Conservation (phyloP, 805 yeast genomes). For the Candida dendrica region DNA sequence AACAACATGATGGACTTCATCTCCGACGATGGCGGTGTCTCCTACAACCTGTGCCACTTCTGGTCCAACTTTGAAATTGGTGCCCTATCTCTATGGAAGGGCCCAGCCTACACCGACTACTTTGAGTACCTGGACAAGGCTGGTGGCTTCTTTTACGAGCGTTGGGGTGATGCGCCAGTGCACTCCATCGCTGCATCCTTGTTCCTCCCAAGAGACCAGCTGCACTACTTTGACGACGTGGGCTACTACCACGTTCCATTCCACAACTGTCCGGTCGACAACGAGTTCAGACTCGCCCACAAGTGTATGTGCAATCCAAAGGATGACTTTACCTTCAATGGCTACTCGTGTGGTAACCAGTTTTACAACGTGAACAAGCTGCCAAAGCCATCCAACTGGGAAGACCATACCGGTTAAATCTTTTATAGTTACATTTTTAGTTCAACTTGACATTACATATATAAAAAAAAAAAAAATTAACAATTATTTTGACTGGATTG, state of each 20-base stretch:
- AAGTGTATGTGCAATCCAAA: conserved; percentile 69
- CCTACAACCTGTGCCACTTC: conserved; percentile 79
- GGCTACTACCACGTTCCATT: conserved; percentile 84
- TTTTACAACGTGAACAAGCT: conserved; percentile 49
- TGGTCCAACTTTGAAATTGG: conserved; percentile 91
- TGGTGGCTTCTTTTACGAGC: conserved; percentile 92
- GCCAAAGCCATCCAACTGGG: conserved; percentile 67
- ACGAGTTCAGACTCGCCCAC: conserved; percentile 45
- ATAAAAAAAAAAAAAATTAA: too few species aligned
- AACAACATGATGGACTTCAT: conserved; percentile 65
- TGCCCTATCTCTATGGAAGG: conserved; percentile 65
- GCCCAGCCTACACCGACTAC: conserved; percentile 60
- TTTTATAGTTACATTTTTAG: too few species aligned
- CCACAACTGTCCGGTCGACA: conserved; percentile 70
- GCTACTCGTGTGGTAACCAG: conserved; percentile 63
- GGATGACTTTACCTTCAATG: conserved; percentile 70
- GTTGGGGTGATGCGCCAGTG: conserved; percentile 95
- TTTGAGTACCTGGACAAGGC: conserved; percentile 68
- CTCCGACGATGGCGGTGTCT: conserved; percentile 61
- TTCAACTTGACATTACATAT: too few species aligned
- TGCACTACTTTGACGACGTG: conserved; percentile 78
- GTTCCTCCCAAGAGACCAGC: conserved; percentile 59
- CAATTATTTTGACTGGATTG: too few species aligned
- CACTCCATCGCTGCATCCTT: conserved; percentile 84
- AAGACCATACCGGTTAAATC: conserved; percentile 37